Percentiles rank a stretch among this genome's conserved stretches.
Evolutionary conservation across 352 stramenopile genomes (phyloP).

Genomic region (Globisporangium nagaii): DNA sequence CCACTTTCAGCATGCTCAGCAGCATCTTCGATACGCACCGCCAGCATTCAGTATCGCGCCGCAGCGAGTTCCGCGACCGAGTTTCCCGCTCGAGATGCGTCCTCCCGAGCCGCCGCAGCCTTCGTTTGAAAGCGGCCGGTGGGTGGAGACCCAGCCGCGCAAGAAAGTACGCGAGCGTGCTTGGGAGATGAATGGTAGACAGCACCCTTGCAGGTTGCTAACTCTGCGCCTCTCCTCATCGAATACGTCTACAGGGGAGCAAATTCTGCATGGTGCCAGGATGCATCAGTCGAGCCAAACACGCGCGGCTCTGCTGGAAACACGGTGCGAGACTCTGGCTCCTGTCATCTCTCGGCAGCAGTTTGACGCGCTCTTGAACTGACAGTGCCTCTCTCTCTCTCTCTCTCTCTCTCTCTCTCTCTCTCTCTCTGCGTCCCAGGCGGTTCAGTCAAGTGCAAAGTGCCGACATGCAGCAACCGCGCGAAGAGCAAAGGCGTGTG

Average conservation of each 20-base stretch:
- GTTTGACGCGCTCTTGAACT: neutral
- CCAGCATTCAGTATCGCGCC: neutral
- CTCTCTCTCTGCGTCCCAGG: slow-evolving; percentile 6
- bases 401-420: neutral
- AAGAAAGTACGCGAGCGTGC: neutral
- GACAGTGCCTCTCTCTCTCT: neutral
- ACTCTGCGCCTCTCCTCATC: neutral
- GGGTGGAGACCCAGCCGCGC: neutral
- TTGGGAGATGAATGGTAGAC: no score
- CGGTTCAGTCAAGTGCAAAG: slow-evolving; percentile 51
- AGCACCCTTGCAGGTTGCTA: no score
- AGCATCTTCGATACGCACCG: neutral
- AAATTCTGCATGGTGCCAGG: slow-evolving; percentile 49
- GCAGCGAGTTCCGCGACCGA: neutral
- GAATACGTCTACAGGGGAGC: slow-evolving; percentile 30
- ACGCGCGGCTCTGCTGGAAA: slow-evolving; percentile 40
- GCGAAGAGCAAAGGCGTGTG: slow-evolving; percentile 53
- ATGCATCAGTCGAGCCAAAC: slow-evolving; percentile 45
- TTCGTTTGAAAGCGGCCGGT: neutral
- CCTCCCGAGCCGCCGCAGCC: neutral
- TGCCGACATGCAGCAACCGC: slow-evolving; percentile 36
- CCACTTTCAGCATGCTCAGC: neutral
- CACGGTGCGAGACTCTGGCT: slow-evolving; percentile 18
- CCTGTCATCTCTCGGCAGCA: no score
- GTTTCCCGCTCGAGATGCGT: neutral